Percentiles rank a stretch among this genome's conserved stretches.
These are phyloP conservation scores for Corrigiola litoralis DNA, from an alignment of 179 eudicot genomes.

Conservation along the genomic window DNA sequence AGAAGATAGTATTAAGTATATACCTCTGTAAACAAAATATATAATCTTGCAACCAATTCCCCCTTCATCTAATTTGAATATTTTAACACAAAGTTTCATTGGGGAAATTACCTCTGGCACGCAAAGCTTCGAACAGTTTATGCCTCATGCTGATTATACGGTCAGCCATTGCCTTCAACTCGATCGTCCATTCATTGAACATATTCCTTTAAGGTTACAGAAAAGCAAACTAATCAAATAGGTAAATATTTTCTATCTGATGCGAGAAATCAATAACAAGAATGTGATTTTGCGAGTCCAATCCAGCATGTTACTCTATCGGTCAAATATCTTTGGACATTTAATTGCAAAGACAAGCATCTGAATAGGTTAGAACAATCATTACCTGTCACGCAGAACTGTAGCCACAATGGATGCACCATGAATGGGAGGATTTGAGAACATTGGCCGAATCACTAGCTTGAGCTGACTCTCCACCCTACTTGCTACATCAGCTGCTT, in stretches of 20 bases:
- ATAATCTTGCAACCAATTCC: no score
- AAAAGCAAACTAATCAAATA: background rate
- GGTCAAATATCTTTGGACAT: background rate
- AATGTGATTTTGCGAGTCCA: background rate
- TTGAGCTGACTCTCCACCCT: constrained; percentile 96
- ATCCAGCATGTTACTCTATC: background rate
- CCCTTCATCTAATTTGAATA: no score
- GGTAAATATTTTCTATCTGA: no score
- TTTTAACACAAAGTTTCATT: no score
- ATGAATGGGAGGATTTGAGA: constrained; percentile 91
- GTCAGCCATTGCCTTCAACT: constrained; percentile 98
- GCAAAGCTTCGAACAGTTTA: constrained; percentile 73
- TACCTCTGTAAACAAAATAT: no score
- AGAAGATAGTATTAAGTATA: no score
- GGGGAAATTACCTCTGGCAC: constrained; percentile 51
- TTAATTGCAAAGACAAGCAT: background rate
- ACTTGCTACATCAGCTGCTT: constrained; percentile 80
- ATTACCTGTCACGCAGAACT: constrained; percentile 85
- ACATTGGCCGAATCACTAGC: constrained; percentile 94
- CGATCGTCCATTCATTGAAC: constrained; percentile 84
- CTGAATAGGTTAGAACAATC: background rate
- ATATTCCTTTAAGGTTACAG: constrained; percentile 39
- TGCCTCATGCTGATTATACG: constrained; percentile 94
- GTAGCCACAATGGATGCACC: constrained; percentile 95
- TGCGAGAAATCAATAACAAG: no score